Evolutionary conservation across 2,329 filamentous ascomycete species (phyloP), one percentile per base, ranked within the genome.

Genomic region (Colletotrichum sp.): DNA sequence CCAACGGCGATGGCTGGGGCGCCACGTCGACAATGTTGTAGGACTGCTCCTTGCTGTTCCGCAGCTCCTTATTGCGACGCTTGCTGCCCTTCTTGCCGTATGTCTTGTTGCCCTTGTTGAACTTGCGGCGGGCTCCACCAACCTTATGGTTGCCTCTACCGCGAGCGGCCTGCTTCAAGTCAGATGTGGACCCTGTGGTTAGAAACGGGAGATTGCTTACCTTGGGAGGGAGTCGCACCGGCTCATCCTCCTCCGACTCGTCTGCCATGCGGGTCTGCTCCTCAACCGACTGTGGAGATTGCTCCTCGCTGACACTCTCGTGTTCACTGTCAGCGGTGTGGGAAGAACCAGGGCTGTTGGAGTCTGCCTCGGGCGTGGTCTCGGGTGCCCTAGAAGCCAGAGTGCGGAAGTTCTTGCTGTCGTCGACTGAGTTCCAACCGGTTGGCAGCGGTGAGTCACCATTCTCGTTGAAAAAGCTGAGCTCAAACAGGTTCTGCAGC

Each of bases 401-500:
- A 67, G 87, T 90, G 2, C 92, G 91, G 68, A 92, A 92, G 2
- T 87, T 82, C 77, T 90, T 91, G 32, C 88, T 88, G 21, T 93
- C 90, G 18, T 92, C 90, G 3, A 94, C 85, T 4, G 86, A 86
- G 26, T 90, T 90, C 90, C 93, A 96, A 1, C 94, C 95, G 5
- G 92, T 93, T 1, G 95, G 93, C 13, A 98, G 87, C 24, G 89
- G 84, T 28, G 92, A 90, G 26, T 89, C 89, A 2, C 85, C 84
- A 7, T 60, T 65, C 69, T 90, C 90, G 26, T 86, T 83, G 76
- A 93, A 92, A 80, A 94, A 94, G 81, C 92, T 92, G 78, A 98
- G 86, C 16, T 94, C 92, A 81, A 99, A 99, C 18, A 98, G 86
- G 73, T 92, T 93, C 81, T 93, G 93, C 52, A 95, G 87, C 24